These are phyloP conservation scores for Trichoderma sp. DNA, from an alignment of 2,329 filamentous ascomycete genomes.

Conservation along the genomic window DNA sequence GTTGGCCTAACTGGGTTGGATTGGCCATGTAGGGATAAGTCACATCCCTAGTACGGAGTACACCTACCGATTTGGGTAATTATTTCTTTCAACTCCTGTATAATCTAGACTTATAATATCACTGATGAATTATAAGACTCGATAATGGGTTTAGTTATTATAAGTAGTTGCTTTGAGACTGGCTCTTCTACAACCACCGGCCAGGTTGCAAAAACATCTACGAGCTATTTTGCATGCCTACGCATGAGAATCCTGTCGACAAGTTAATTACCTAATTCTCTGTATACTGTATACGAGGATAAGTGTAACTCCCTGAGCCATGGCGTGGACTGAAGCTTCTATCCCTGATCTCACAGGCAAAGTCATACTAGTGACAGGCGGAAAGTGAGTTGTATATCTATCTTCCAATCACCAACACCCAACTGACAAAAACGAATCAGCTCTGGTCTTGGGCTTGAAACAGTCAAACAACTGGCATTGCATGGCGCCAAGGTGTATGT, in stretches of 20 bases:
- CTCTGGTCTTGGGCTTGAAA: not conserved
- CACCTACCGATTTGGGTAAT: not conserved
- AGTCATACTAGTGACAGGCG: not conserved
- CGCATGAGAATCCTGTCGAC: not conserved
- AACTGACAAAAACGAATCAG: not conserved
- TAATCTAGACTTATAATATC: not conserved
- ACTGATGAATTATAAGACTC: not conserved
- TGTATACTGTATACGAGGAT: not conserved
- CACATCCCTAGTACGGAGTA: not conserved
- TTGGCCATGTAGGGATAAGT: not conserved
- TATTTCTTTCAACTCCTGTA: not conserved
- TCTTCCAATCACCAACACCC: not conserved
- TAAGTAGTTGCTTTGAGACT: not conserved
- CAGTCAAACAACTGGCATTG: not conserved
- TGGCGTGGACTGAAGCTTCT: not conserved
- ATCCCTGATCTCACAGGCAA: not conserved
- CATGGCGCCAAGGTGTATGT: not conserved
- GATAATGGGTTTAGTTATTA: not conserved
- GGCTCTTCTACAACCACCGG: not conserved
- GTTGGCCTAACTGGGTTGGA: not conserved
- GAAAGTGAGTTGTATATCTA: not conserved
- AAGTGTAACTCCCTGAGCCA: not conserved
- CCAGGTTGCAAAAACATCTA: not conserved
- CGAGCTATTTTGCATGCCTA: not conserved
- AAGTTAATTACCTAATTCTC: not conserved